phyloP scores from a whole-genome alignment of 1,284 basidiomycete genomes.

The Cryptococcus floricola region DNA sequence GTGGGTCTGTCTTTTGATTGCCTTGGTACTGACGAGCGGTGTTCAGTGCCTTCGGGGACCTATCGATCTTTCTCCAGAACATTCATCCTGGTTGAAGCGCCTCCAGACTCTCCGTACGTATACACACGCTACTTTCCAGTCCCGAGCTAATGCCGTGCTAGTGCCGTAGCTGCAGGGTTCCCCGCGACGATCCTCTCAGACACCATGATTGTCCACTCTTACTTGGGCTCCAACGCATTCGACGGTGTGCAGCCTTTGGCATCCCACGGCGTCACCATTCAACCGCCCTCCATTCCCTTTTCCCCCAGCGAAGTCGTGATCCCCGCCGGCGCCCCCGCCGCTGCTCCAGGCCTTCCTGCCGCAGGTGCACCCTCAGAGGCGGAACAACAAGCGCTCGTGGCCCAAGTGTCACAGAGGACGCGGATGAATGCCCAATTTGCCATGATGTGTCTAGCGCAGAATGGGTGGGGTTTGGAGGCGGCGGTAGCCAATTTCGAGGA shows the following conservation, averaged over 20 bases:
- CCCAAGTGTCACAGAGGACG: constrained; percentile 63
- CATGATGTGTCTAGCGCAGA: constrained; percentile 73
- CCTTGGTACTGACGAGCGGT: neutral
- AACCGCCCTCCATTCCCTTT: constrained; percentile 12
- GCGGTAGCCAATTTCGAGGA: constrained; percentile 77
- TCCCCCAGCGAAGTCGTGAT: constrained; percentile 5
- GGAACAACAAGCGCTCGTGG: constrained; percentile 49
- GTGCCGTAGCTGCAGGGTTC: constrained; percentile 70
- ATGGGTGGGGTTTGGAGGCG: constrained; percentile 71
- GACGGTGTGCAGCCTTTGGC: constrained; percentile 31
- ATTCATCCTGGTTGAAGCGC: constrained; percentile 78
- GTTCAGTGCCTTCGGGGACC: constrained; percentile 21
- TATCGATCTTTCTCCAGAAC: constrained; percentile 89
- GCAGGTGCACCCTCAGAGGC: constrained; percentile 7
- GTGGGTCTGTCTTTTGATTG: constrained; percentile 32
- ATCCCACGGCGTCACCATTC: constrained; percentile 41
- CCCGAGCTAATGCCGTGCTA: constrained; percentile 1
- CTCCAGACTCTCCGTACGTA: constrained; percentile 72
- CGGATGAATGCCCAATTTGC: constrained; percentile 70
- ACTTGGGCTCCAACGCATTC: constrained; percentile 73
- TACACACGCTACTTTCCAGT: neutral
- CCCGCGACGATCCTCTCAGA: constrained; percentile 86
- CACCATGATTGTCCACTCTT: constrained; percentile 74
- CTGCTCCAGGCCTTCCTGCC: neutral
- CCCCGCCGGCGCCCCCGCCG: neutral